phyloP scores from a whole-genome alignment of 306 rosid genomes.

The Lathyrus oleraceus region DNA sequence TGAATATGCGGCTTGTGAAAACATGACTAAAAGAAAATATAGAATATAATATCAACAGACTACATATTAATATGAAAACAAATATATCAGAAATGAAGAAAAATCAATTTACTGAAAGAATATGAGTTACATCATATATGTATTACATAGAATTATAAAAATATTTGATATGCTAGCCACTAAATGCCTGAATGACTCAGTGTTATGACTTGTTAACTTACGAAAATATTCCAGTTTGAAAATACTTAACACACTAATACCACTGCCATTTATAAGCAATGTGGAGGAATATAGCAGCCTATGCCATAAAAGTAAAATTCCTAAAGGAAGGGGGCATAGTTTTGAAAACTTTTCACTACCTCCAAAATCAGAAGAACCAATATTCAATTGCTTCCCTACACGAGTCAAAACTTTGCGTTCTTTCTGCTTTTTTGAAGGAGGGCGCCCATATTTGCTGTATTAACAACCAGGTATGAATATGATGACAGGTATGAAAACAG shows the following conservation, averaged over 20 bases:
- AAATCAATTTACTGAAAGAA: conserved; percentile 7
- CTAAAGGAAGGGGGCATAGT: conserved; percentile 4
- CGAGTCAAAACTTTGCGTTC: conserved; percentile 69
- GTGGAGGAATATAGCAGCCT: conserved; percentile 15
- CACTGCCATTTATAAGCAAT: background rate
- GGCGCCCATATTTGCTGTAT: conserved; percentile 79
- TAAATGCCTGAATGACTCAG: conserved; percentile 16
- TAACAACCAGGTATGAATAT: conserved; percentile 30
- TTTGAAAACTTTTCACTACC: conserved; percentile 51
- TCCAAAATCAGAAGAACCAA: conserved; percentile 62
- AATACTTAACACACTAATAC: conserved; percentile 25
- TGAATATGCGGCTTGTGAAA: conserved; percentile 26
- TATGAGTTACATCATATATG: background rate
- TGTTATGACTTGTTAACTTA: background rate
- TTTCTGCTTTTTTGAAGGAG: conserved; percentile 79
- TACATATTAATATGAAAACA: conserved; percentile 1
- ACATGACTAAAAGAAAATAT: conserved; percentile 20
- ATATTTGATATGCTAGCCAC: conserved; percentile 15
- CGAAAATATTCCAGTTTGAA: conserved; percentile 21
- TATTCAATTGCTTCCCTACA: conserved; percentile 51
- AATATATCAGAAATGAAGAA: conserved; percentile 13
- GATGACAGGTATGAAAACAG: conserved; percentile 3
- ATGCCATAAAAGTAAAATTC: conserved; percentile 11
- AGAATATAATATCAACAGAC: conserved; percentile 13
- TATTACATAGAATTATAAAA: conserved; percentile 4